Percentiles rank a stretch among this genome's conserved stretches.
Evolutionary conservation across 2,329 filamentous ascomycete genomes (phyloP).

Genomic region (Fusarium sp.): DNA sequence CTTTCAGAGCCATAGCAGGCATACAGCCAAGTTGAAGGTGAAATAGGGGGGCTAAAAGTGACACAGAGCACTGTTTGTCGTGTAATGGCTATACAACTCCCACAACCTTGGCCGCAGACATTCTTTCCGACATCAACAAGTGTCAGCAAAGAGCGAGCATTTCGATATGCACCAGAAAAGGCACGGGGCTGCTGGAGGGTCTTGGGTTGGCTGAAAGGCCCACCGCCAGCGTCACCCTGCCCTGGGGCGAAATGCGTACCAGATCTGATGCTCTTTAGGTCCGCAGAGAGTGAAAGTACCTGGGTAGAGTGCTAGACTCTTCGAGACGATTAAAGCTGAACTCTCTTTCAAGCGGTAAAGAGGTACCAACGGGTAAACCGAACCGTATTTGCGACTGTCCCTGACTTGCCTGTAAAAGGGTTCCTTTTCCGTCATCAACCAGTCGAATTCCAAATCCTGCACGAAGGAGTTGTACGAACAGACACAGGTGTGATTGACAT

Average conservation of each 20-base stretch:
- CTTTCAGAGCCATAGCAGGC: background rate
- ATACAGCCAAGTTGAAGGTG: background rate
- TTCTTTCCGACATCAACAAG: background rate
- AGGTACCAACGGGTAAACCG: constrained; percentile 18
- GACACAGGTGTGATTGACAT: background rate
- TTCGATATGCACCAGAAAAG: constrained; percentile 15
- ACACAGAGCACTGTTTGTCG: background rate
- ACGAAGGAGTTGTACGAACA: background rate
- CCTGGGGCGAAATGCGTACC: constrained; percentile 28
- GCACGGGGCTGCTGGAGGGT: constrained; percentile 37
- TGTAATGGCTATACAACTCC: background rate
- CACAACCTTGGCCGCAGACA: background rate
- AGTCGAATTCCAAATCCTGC: background rate
- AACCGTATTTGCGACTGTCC: constrained; percentile 20
- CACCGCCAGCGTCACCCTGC: constrained; percentile 34
- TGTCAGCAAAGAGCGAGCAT: constrained; percentile 8
- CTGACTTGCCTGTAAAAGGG: constrained; percentile 15
- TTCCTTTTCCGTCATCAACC: background rate
- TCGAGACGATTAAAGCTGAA: constrained; percentile 23
- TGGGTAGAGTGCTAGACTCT: constrained; percentile 22
- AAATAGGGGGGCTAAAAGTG: background rate
- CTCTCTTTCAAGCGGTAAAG: constrained; percentile 22
- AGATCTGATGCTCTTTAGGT: constrained; percentile 22
- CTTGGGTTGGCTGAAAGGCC: constrained; percentile 31
- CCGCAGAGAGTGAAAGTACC: background rate